Evolutionary conservation across 306 rosid species (phyloP).

Genomic region (Lathyrus tuberosus): DNA sequence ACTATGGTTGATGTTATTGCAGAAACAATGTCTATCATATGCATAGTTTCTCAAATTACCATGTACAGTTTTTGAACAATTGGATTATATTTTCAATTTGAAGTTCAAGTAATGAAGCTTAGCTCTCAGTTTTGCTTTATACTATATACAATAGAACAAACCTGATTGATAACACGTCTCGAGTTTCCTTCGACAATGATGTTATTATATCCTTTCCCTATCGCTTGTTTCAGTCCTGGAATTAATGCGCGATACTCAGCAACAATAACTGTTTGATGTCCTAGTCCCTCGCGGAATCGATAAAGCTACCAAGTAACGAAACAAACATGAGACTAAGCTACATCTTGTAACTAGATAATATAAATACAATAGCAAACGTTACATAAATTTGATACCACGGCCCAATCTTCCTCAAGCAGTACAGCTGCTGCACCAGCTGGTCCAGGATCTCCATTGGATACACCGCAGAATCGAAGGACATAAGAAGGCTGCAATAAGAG

Average conservation of each 20-base stretch:
- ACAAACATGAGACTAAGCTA: too few species aligned
- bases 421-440: constrained; percentile 88
- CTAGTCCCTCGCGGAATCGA: constrained; percentile 74
- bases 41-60: too few species aligned
- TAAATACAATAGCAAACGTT: too few species aligned
- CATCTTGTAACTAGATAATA: too few species aligned
- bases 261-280: constrained; percentile 64
- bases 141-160: too few species aligned
- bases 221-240: neutral
- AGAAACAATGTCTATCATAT: too few species aligned
- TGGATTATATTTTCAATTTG: too few species aligned
- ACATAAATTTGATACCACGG: neutral
- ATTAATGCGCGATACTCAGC: constrained; percentile 83
- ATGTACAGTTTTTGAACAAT: too few species aligned
- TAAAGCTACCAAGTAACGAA: constrained; percentile 45
- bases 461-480: constrained; percentile 75
- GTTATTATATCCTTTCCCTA: constrained; percentile 75
- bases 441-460: constrained; percentile 95
- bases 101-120: too few species aligned
- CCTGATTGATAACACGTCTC: constrained; percentile 82
- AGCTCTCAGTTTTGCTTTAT: too few species aligned
- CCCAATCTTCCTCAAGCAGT: constrained; percentile 59
- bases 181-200: constrained; percentile 71
- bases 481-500: constrained; percentile 50
- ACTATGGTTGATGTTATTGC: too few species aligned